Conservation (phyloP, 73 alveolate species). For the Tetrahymena thermophila region DNA sequence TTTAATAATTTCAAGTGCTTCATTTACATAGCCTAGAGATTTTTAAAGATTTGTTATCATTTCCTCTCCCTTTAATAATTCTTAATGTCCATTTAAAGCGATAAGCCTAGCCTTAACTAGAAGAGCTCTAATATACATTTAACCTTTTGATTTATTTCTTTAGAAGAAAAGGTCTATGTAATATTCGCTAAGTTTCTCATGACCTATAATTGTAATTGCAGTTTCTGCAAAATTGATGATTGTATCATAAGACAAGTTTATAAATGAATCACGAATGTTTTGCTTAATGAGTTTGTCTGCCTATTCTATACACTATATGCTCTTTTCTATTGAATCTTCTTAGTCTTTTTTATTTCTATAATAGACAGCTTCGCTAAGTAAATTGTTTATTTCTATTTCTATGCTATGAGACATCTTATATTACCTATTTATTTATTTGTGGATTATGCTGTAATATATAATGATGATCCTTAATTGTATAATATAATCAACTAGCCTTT, state of each 20-base stretch:
- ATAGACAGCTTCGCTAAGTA: background rate
- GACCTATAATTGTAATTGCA: background rate
- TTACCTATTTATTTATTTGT: background rate
- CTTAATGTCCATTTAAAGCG: slow-evolving; percentile 70
- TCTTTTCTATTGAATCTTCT: background rate
- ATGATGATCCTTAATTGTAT: background rate
- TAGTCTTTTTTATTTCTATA: background rate
- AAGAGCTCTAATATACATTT: slow-evolving; percentile 89
- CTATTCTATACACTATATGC: background rate
- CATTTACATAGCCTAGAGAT: slow-evolving; percentile 73
- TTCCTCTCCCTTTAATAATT: slow-evolving; percentile 84
- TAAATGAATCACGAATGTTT: background rate
- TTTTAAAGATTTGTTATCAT: slow-evolving; percentile 76
- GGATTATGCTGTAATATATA: background rate
- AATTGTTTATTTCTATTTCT: background rate
- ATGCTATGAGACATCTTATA: background rate
- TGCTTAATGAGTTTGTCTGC: background rate
- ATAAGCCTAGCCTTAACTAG: slow-evolving; percentile 71
- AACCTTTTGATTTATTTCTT: slow-evolving; percentile 75
- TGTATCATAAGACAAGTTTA: background rate
- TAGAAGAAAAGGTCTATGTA: slow-evolving; percentile 79
- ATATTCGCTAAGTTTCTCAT: slow-evolving; percentile 62
- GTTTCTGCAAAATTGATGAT: background rate
- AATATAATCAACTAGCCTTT: background rate
- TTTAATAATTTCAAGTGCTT: slow-evolving; percentile 85